These are phyloP conservation scores for Brassica balearica DNA, from an alignment of 441 rosid species.

Conservation along the genomic window DNA sequence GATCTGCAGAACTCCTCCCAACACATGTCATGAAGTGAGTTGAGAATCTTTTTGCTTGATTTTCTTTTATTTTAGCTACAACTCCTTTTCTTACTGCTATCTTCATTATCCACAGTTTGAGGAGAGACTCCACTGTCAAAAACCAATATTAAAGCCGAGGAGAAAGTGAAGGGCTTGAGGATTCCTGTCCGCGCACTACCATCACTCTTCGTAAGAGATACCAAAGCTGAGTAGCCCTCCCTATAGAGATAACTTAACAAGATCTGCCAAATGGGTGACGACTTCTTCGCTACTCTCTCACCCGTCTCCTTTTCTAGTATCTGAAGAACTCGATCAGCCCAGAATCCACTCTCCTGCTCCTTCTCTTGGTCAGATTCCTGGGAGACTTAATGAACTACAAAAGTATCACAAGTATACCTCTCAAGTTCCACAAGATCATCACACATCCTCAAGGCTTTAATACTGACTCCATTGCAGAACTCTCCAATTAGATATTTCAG, in stretches of 20 bases:
- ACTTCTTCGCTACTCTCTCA: slow-evolving; percentile 48
- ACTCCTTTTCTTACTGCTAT: slow-evolving; percentile 36
- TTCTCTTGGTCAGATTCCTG: slow-evolving; percentile 44
- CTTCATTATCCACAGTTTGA: slow-evolving; percentile 36
- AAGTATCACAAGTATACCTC: slow-evolving; percentile 47
- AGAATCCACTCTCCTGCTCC: slow-evolving; percentile 52
- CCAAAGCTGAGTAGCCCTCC: slow-evolving; percentile 68
- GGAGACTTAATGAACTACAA: slow-evolving; percentile 54
- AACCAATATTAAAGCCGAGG: slow-evolving; percentile 64
- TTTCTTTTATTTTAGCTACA: slow-evolving; percentile 47
- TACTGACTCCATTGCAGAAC: slow-evolving; percentile 52
- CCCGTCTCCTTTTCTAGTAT: slow-evolving; percentile 61
- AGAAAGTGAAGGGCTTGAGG: slow-evolving; percentile 78
- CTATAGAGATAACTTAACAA: slow-evolving; percentile 74
- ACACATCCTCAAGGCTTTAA: slow-evolving; percentile 59
- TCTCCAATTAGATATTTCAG: slow-evolving; percentile 42
- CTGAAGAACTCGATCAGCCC: slow-evolving; percentile 65
- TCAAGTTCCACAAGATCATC: slow-evolving; percentile 50
- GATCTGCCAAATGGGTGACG: slow-evolving; percentile 74
- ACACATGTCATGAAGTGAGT: slow-evolving; percentile 53
- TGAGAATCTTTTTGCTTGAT: slow-evolving; percentile 48
- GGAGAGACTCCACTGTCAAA: slow-evolving; percentile 44
- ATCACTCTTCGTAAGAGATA: slow-evolving; percentile 57
- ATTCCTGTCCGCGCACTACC: slow-evolving; percentile 57
- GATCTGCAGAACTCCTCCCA: slow-evolving; percentile 69